A percentile compares a stretch with the other conserved stretches of the same genome.
These are phyloP conservation scores for Alternaria brassicicola DNA, from an alignment of 2,329 filamentous ascomycete species.

Conservation along the genomic window DNA sequence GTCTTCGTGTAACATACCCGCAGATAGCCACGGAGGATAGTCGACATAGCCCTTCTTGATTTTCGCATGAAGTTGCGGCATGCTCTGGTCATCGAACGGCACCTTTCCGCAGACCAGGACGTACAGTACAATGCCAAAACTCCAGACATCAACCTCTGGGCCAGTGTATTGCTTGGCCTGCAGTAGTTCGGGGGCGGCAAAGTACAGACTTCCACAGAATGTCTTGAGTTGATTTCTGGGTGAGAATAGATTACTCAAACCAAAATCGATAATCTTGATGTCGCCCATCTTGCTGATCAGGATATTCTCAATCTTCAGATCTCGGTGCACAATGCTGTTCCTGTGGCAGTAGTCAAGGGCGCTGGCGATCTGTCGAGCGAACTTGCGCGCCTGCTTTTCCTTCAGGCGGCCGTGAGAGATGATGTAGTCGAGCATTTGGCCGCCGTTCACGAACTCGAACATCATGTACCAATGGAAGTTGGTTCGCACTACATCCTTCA, in stretches of 20 bases:
- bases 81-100: slow-evolving; percentile 98
- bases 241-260: slow-evolving; percentile 92
- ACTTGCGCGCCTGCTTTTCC: slow-evolving; percentile 97
- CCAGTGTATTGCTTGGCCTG: slow-evolving; percentile 95
- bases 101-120: slow-evolving; percentile 97
- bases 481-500: slow-evolving; percentile 93
- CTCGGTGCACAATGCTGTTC: slow-evolving; percentile 97
- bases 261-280: slow-evolving; percentile 99
- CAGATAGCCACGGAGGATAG: slow-evolving; percentile 90
- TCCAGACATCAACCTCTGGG: slow-evolving; percentile 97
- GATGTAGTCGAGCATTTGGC: slow-evolving; percentile 99
- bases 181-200: slow-evolving; percentile 91
- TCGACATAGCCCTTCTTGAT: slow-evolving; percentile 98
- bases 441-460: slow-evolving; percentile 98
- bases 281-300: slow-evolving; percentile 98
- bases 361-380: slow-evolving; percentile 95
- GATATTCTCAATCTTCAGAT: slow-evolving; percentile 99
- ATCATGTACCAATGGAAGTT: slow-evolving; percentile 99
- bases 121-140: slow-evolving; percentile 97
- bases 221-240: slow-evolving; percentile 87
- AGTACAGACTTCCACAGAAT: slow-evolving; percentile 97
- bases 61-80: slow-evolving; percentile 97
- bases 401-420: slow-evolving; percentile 97
- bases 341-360: slow-evolving; percentile 96
- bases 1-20: slow-evolving; percentile 64